These are phyloP conservation scores for Penicillium samsonianum DNA, from an alignment of 495 filamentous ascomycete genomes.

Conservation along the genomic window DNA sequence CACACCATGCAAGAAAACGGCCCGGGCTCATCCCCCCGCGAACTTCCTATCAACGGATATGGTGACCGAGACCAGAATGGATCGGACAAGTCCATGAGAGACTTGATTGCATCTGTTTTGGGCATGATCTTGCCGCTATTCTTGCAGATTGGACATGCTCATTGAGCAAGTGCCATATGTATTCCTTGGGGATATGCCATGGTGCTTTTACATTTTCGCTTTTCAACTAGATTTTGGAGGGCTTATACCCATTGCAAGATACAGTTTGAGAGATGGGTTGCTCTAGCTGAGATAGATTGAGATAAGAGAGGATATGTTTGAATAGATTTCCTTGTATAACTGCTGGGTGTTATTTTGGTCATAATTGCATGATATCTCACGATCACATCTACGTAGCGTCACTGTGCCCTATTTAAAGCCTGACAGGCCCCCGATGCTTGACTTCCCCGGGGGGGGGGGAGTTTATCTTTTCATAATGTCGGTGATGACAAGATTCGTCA, in stretches of 20 bases:
- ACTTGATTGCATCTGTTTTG: constrained; percentile 72
- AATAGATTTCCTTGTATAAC: constrained; percentile 24
- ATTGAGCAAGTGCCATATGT: constrained; percentile 46
- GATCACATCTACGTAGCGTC: constrained; percentile 41
- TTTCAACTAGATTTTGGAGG: background rate
- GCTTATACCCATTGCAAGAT: constrained; percentile 10
- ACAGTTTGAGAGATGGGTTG: background rate
- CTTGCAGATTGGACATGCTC: constrained; percentile 87
- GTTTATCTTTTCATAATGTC: constrained; percentile 24
- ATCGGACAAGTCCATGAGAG: constrained; percentile 47
- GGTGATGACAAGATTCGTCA: constrained; percentile 44
- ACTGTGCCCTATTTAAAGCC: constrained; percentile 29
- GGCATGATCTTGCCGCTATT: constrained; percentile 91
- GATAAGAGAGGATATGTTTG: constrained; percentile 12
- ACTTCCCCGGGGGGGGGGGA: background rate
- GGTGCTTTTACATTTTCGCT: constrained; percentile 2
- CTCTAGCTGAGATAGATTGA: constrained; percentile 6
- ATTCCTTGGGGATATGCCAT: constrained; percentile 3
- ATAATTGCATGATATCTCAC: constrained; percentile 35
- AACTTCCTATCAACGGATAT: constrained; percentile 64
- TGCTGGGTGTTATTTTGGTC: constrained; percentile 23
- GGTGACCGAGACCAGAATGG: constrained; percentile 52
- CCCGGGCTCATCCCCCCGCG: constrained; percentile 47
- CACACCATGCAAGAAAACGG: constrained; percentile 93
- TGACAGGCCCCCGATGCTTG: constrained; percentile 5